A percentile compares a stretch with the other conserved stretches of the same genome.
Evolutionary conservation across 148 eudicot genomes (phyloP).

Genomic region (Rhododendron vialii): DNA sequence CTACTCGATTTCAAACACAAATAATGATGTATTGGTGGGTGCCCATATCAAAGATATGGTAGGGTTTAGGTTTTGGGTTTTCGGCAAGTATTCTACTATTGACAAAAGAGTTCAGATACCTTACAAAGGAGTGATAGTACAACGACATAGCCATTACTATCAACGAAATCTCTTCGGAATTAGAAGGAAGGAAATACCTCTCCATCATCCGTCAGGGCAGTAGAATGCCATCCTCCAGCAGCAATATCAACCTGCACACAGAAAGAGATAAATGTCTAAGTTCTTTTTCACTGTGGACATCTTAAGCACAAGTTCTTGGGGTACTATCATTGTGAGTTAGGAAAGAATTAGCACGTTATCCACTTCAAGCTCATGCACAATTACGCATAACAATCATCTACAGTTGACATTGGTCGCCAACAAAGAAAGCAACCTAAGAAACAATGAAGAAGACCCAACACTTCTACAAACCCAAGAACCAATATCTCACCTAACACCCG

Average conservation of each 20-base stretch:
- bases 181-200: conserved; percentile 49
- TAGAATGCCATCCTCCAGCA: conserved; percentile 99
- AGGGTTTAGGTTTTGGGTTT: background rate
- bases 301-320: background rate
- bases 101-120: background rate
- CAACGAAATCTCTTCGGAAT: background rate
- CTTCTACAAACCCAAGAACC: background rate
- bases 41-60: background rate
- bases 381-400: background rate
- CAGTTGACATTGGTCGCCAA: background rate
- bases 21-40: background rate
- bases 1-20: background rate
- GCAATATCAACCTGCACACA: conserved; percentile 86
- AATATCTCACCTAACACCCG: background rate
- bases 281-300: background rate
- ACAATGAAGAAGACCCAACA: background rate
- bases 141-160: background rate
- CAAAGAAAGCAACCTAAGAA: background rate
- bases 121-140: background rate
- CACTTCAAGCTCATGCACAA: background rate
- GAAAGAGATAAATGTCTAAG: conserved; percentile 9
- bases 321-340: background rate
- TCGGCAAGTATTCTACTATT: background rate
- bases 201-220: conserved; percentile 84
- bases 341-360: background rate